phyloP scores from a whole-genome alignment of 768 basidiomycete species.

The Suillus clintonianus region DNA sequence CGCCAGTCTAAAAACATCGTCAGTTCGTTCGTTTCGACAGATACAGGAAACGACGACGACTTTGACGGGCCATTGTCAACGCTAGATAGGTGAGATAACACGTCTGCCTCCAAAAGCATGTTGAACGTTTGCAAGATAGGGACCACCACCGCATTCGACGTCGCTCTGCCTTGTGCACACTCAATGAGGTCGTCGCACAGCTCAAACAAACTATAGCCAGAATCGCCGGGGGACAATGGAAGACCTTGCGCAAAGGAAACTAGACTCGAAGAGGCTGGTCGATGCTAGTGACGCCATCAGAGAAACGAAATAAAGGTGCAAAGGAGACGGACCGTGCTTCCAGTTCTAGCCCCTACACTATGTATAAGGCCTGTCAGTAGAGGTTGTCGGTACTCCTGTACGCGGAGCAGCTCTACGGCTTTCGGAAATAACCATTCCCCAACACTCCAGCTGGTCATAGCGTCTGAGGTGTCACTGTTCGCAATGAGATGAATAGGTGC shows the following conservation, averaged over 20 bases:
- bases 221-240: slow-evolving; percentile 38
- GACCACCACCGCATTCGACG: slow-evolving; percentile 74
- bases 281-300: slow-evolving; percentile 52
- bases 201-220: slow-evolving; percentile 48
- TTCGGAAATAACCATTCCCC: slow-evolving; percentile 75
- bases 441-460: slow-evolving; percentile 61
- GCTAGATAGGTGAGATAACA: slow-evolving; percentile 50
- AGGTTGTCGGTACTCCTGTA: slow-evolving; percentile 59
- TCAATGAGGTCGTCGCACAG: slow-evolving; percentile 60
- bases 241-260: slow-evolving; percentile 56
- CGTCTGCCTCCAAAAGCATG: slow-evolving; percentile 69
- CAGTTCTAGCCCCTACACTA: slow-evolving; percentile 82
- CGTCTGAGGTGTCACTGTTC: slow-evolving; percentile 35
- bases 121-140: slow-evolving; percentile 80
- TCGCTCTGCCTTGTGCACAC: slow-evolving; percentile 53
- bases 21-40: slow-evolving; percentile 10
- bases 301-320: slow-evolving; percentile 7
- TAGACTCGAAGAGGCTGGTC: slow-evolving; percentile 63
- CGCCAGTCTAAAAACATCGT: slow-evolving; percentile 44
- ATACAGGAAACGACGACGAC: slow-evolving; percentile 40
- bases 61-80: slow-evolving; percentile 48
- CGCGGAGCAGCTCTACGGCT: slow-evolving; percentile 64
- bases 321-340: slow-evolving; percentile 68
- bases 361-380: slow-evolving; percentile 74
- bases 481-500: neutral